phyloP scores from a whole-genome alignment of 805 yeast species.

The Yamadazyma endophytica region DNA sequence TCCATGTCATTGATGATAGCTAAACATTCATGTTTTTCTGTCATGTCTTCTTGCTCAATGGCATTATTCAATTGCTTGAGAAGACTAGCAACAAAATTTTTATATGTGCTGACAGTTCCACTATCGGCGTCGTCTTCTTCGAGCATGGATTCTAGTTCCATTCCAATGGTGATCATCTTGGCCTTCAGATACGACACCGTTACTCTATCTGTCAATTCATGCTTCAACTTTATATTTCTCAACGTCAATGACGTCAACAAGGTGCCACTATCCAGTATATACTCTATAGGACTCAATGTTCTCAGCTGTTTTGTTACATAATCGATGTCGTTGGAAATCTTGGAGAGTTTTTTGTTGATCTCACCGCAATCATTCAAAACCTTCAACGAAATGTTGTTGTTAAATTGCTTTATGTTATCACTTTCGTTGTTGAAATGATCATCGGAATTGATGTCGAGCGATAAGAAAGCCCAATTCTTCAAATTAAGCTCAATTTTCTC shows the following conservation, averaged over 20 bases:
- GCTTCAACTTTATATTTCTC: slow-evolving; percentile 46
- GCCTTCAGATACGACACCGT: slow-evolving; percentile 63
- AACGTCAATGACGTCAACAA: slow-evolving; percentile 41
- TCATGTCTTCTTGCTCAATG: slow-evolving; percentile 48
- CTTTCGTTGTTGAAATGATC: slow-evolving; percentile 27
- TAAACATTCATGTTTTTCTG: slow-evolving; percentile 61
- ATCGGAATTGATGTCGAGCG: slow-evolving; percentile 46
- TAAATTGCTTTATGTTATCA: slow-evolving; percentile 31
- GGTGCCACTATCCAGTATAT: slow-evolving; percentile 52
- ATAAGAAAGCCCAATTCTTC: slow-evolving; percentile 53
- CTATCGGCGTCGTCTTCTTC: slow-evolving; percentile 26
- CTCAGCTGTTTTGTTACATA: slow-evolving; percentile 41
- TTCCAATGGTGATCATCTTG: slow-evolving; percentile 60
- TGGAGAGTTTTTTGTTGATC: slow-evolving; percentile 36
- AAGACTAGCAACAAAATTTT: slow-evolving; percentile 54
- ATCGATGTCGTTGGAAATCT: slow-evolving; percentile 44
- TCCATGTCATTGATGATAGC: slow-evolving; percentile 68
- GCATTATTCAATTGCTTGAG: slow-evolving; percentile 56
- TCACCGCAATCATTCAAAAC: slow-evolving; percentile 51
- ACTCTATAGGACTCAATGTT: slow-evolving; percentile 40
- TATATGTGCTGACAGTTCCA: slow-evolving; percentile 43
- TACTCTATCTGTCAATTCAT: slow-evolving; percentile 47
- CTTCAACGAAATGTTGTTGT: slow-evolving; percentile 50
- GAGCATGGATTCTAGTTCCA: slow-evolving; percentile 50
- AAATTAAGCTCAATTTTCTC: slow-evolving; percentile 46